A percentile compares a stretch with the other conserved stretches of the same genome.
Conservation (phyloP, 441 rosid genomes). For the Adansonia rubrostipa region DNA sequence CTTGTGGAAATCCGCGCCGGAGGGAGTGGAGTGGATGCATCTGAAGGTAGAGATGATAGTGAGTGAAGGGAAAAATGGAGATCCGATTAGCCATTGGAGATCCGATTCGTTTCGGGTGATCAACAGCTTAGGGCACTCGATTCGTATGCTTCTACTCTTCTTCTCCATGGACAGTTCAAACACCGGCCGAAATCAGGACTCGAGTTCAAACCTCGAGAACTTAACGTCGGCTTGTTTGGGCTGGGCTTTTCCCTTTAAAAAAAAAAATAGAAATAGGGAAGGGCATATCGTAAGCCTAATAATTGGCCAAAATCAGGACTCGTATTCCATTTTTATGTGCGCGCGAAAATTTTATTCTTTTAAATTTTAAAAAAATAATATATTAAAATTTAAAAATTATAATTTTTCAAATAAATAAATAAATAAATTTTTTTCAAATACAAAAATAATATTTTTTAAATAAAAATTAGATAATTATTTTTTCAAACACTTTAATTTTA, state of each 20-base stretch:
- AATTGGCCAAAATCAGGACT: too few relatives aligned
- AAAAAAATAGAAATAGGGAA: not conserved
- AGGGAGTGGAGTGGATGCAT: conserved; percentile 54
- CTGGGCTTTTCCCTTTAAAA: not conserved
- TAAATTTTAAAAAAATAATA: too few relatives aligned
- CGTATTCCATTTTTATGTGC: too few relatives aligned
- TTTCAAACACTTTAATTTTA: too few relatives aligned
- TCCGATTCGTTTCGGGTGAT: conserved; percentile 47
- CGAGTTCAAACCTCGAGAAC: not conserved
- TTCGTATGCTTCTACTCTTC: conserved; percentile 42
- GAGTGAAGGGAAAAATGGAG: conserved; percentile 69
- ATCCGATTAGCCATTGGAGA: conserved; percentile 88
- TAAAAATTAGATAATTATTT: too few relatives aligned
- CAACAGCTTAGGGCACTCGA: conserved; percentile 62
- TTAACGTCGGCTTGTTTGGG: not conserved
- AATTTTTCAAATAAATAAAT: too few relatives aligned
- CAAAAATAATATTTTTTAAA: too few relatives aligned
- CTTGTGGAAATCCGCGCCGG: conserved; percentile 57
- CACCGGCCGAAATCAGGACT: not conserved
- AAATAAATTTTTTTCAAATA: too few relatives aligned
- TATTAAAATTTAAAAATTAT: too few relatives aligned
- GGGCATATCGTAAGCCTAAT: too few relatives aligned
- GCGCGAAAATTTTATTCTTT: too few relatives aligned
- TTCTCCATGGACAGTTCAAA: conserved; percentile 41
- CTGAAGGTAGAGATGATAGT: conserved; percentile 76